Evolutionary conservation across 257 asterid species (phyloP).

Genomic region (Plantago ovata): DNA sequence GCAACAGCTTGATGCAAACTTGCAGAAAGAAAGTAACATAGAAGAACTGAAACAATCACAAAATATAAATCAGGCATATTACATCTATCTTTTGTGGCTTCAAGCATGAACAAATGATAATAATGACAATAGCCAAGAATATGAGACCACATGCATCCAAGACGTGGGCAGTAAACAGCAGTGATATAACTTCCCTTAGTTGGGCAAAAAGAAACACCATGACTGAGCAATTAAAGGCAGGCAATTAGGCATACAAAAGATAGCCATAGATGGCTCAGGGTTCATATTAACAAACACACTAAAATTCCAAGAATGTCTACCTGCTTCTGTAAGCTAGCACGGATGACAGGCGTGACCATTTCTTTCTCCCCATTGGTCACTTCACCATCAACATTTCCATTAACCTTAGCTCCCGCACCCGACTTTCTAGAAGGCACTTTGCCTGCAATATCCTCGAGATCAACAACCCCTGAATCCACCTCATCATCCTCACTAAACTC

Average conservation of each 20-base stretch:
- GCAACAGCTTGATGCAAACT: too few relatives aligned
- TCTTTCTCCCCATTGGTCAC: constrained; percentile 64
- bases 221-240: background rate
- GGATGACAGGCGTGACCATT: constrained; percentile 84
- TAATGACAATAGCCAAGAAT: background rate
- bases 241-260: background rate
- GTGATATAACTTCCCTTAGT: background rate
- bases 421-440: constrained; percentile 72
- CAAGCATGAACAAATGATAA: background rate
- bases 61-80: too few relatives aligned
- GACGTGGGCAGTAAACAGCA: background rate
- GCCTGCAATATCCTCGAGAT: constrained; percentile 96
- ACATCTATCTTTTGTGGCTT: too few relatives aligned
- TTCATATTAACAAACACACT: too few relatives aligned
- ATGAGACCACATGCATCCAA: background rate
- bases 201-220: constrained; percentile 6
- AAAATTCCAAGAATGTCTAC: too few relatives aligned
- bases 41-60: too few relatives aligned
- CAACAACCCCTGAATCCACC: constrained; percentile 52
- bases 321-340: constrained; percentile 92
- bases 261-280: too few relatives aligned
- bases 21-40: too few relatives aligned
- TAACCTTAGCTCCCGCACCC: constrained; percentile 34
- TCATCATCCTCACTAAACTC: constrained; percentile 46
- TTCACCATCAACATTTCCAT: constrained; percentile 59